phyloP scores from a whole-genome alignment of 1,284 basidiomycete genomes.

The Rhodotorula sp. region DNA sequence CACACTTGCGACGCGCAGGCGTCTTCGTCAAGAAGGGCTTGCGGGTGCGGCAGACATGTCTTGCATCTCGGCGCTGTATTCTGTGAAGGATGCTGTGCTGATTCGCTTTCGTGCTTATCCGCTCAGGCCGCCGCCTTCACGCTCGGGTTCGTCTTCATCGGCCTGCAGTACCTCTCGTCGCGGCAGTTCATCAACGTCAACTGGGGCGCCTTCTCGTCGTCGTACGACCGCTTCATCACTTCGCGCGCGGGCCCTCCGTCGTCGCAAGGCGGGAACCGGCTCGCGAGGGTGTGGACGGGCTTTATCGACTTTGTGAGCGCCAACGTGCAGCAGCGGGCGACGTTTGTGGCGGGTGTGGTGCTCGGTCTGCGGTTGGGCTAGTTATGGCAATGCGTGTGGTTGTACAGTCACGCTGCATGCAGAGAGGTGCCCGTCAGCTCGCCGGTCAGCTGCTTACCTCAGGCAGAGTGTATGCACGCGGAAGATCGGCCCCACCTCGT shows the following conservation, averaged over 20 bases:
- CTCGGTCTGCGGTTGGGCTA: slow-evolving; percentile 40
- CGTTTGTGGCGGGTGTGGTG: slow-evolving; percentile 43
- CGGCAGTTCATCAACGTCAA: slow-evolving; percentile 43
- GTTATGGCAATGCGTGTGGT: neutral
- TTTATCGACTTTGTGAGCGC: slow-evolving; percentile 45
- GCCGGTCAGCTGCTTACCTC: neutral
- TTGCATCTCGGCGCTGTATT: neutral
- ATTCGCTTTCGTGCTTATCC: too few species aligned
- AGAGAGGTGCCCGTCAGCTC: neutral
- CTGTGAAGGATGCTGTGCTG: too few species aligned
- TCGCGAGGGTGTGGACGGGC: slow-evolving; percentile 26
- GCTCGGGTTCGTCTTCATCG: slow-evolving; percentile 44
- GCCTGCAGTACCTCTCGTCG: slow-evolving; percentile 44
- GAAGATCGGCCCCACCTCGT: neutral
- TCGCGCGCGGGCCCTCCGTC: slow-evolving; percentile 24
- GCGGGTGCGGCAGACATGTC: slow-evolving; percentile 17
- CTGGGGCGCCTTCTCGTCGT: slow-evolving; percentile 38
- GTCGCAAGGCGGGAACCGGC: slow-evolving; percentile 33
- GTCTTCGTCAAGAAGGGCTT: slow-evolving; percentile 47
- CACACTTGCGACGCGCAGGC: slow-evolving; percentile 1
- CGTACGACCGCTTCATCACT: slow-evolving; percentile 43
- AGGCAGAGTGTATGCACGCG: neutral
- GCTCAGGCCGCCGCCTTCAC: slow-evolving; percentile 40
- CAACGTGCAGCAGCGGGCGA: slow-evolving; percentile 44
- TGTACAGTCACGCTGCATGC: neutral